phyloP scores from a whole-genome alignment of 192 early-diverging fungal species.

The Phlyctochytrium arcticum region DNA sequence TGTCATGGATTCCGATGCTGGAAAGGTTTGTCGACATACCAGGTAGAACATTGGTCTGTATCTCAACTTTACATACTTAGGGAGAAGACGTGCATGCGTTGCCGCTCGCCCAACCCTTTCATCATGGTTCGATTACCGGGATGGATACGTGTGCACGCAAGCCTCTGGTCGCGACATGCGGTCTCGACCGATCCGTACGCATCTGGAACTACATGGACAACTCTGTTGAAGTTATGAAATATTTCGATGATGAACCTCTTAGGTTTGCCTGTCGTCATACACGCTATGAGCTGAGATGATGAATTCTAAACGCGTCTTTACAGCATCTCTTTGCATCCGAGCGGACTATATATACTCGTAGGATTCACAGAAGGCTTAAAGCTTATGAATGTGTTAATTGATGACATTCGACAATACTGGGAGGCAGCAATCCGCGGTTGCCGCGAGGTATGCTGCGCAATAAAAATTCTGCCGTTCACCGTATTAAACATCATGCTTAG shows the following conservation, averaged over 20 bases:
- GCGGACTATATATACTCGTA: slow-evolving; percentile 52
- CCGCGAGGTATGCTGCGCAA: slow-evolving; percentile 33
- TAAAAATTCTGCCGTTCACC: background rate
- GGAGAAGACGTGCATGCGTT: too few relatives aligned
- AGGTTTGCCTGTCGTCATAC: slow-evolving; percentile 14
- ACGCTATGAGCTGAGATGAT: background rate
- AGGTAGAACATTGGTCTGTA: too few relatives aligned
- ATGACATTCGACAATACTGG: slow-evolving; percentile 56
- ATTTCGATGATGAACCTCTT: slow-evolving; percentile 46
- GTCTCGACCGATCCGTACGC: slow-evolving; percentile 47
- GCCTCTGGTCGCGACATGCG: slow-evolving; percentile 55
- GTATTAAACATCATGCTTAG: too few relatives aligned
- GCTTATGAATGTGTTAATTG: slow-evolving; percentile 54
- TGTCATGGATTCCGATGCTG: slow-evolving; percentile 17
- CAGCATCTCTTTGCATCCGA: slow-evolving; percentile 54
- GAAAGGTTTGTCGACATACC: slow-evolving; percentile 24
- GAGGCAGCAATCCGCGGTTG: slow-evolving; percentile 46
- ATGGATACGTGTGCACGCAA: slow-evolving; percentile 54
- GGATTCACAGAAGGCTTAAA: slow-evolving; percentile 50
- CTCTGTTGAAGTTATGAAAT: slow-evolving; percentile 46
- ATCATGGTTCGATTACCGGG: slow-evolving; percentile 43
- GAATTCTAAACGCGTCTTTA: background rate
- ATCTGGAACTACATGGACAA: slow-evolving; percentile 67
- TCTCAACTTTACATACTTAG: too few relatives aligned
- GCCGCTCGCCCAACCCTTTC: slow-evolving; percentile 49